Base-by-base conservation (phyloP, 176 grass and related monocot species). In the Musa schizocarpa region DNA sequence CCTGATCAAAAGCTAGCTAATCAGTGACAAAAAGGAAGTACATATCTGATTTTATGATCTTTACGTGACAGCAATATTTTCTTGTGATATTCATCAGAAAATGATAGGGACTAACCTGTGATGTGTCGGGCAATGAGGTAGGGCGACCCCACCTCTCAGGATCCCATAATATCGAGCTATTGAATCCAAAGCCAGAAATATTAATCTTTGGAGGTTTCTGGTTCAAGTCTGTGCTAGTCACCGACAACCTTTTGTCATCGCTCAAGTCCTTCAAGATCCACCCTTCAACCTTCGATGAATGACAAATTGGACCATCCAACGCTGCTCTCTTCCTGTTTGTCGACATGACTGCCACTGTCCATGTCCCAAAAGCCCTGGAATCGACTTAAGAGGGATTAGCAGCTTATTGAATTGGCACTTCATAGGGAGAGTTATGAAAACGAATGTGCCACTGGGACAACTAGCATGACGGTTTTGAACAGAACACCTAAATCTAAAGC, bases 361-460 rank as follows among this genome's bases (percentile, higher is more conserved):
- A 99, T 55, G 96, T 92, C 3, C 96, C 96, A 63, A 94, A 99
- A 11, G 73, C 88, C 84, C 91, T 99, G 91, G 3, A 59, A 85
- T 81, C 73, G 48, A 22, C 13, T 56, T 19, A 27, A 12, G 2
- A 26, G 52, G 12, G 20, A 73, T 73, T 24, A 73, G 27, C 8
- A 69, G 19, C 26, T 13, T 19, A 58, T 57, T 69, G 34, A 29
- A 43, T 14, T 16, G 11, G 27, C 11, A 11, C 2, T 68, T 26
- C 27, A 43, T 12, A 11, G 4, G 65, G 25, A 50, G 25, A 70
- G 17, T 11, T 6, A 70, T 21, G 68, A 20, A 21, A 65, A 10
- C 7, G 13, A 50, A 70, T 17, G 13, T 50, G 8, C 9, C 9
- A 20, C 2, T 3, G 19, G 16, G 17, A 43, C 29, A 43, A 70